Evolutionary conservation across 2,329 filamentous ascomycete species (phyloP).

Genomic region (Sarocladium strictum): DNA sequence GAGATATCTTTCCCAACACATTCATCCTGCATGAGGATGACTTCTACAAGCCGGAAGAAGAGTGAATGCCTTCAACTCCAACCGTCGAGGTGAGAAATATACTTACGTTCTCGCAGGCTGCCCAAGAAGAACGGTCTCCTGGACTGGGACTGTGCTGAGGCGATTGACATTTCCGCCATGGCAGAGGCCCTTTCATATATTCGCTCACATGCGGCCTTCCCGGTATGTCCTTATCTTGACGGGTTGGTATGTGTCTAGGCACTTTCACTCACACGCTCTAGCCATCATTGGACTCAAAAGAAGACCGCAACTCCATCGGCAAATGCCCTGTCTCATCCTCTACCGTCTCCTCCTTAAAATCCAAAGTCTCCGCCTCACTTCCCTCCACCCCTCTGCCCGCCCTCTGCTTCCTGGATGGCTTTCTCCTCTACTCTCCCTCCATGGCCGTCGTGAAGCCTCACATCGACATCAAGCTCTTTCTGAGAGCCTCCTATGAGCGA

Average conservation of each 20-base stretch:
- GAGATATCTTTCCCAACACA: conserved; percentile 69
- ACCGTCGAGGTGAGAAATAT: too few species aligned
- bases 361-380: conserved; percentile 42
- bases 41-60: conserved; percentile 78
- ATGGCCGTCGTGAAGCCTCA: conserved; percentile 50
- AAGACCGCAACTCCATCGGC: conserved; percentile 59
- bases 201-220: conserved; percentile 58
- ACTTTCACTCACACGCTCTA: conserved; percentile 11
- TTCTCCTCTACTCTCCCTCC: conserved; percentile 66
- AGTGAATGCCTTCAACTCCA: conserved; percentile 54
- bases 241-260: too few species aligned
- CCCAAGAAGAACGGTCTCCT: conserved; percentile 55
- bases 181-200: conserved; percentile 64
- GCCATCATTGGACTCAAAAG: conserved; percentile 30
- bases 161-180: conserved; percentile 68
- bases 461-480: conserved; percentile 73
- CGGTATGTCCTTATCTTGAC: conserved; percentile 48
- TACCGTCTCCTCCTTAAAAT: conserved; percentile 39
- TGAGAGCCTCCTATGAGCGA: conserved; percentile 60
- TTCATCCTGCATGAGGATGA: conserved; percentile 95
- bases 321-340: conserved; percentile 43
- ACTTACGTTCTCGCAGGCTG: conserved; percentile 44
- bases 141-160: conserved; percentile 88
- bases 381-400: conserved; percentile 30
- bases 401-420: conserved; percentile 79